Base-by-base conservation (phyloP, 768 basidiomycete genomes). In the Coprinellus aureogranulatus region DNA sequence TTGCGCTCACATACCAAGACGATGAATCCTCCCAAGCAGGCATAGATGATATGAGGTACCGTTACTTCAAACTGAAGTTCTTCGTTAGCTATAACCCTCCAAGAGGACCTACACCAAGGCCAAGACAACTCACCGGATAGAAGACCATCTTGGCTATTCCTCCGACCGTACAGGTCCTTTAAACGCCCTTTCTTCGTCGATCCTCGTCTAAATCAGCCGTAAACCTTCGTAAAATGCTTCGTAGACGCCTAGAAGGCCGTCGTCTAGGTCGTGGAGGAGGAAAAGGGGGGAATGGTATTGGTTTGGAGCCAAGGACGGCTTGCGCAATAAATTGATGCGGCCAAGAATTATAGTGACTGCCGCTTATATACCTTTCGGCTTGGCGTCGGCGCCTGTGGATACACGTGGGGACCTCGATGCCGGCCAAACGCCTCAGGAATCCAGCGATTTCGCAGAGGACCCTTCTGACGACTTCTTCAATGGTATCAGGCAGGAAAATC, bases 11-110 rank as follows among this genome's bases (percentile, higher is more conserved):
- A 55, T 58, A 94, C 93, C 80, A 94, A 62, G 41, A 92, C 91
- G 53, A 92, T 82, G 68, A 94, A 94, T 25, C 84, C 89, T 20
- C 91, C 90, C 12, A 93, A 76, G 62, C 85, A 84, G 63, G 89
- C 84, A 77, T 92, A 93, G 53, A 82, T 78, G 62, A 94, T 79
- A 72, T 94, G 92, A 27, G 88, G 82, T 27, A 79, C 81, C 3
- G 83, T 83, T 23, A 86, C 81, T 59, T 87, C 83, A 67, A 89
- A 84, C 81, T 82, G 23, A 11, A 28, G 16, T 14, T 26, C 26
- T 49, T 30, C 18, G 48, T 28, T 18, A 31, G n/a, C n/a, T 34
- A 34, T 34, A 34, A 34, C 34, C 4, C 20, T 22, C 30, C 16
- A 11, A 52, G 50, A 34, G n/a, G 16, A 11, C 23, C 16, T 20